phyloP scores from a whole-genome alignment of 2,329 filamentous ascomycete genomes.

The Fonsecaea nubica region DNA sequence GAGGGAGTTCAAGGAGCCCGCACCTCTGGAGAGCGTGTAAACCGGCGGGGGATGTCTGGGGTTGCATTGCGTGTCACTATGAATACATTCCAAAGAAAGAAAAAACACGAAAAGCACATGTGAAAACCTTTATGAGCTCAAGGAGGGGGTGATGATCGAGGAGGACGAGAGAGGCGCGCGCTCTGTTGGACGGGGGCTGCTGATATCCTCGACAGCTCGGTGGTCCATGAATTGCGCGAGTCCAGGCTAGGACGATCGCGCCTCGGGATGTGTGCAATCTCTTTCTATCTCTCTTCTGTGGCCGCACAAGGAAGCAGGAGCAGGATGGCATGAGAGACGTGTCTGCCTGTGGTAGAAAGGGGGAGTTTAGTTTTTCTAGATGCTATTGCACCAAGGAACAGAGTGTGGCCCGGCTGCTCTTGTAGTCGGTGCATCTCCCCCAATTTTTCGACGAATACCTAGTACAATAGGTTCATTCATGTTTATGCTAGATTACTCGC shows the following conservation, averaged over 20 bases:
- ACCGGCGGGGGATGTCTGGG: neutral
- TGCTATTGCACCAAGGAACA: too few species aligned
- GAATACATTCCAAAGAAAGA: neutral
- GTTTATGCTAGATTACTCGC: too few species aligned
- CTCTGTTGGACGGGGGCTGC: neutral
- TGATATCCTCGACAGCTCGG: neutral
- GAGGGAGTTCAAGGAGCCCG: constrained; percentile 97
- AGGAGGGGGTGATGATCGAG: neutral
- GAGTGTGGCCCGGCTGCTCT: too few species aligned
- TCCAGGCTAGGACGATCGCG: neutral
- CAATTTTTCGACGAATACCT: too few species aligned
- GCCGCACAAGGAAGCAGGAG: neutral
- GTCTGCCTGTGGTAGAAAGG: neutral
- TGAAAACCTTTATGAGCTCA: neutral
- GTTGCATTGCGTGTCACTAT: neutral
- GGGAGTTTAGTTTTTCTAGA: too few species aligned
- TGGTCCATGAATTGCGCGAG: neutral
- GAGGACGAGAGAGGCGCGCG: neutral
- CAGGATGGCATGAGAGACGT: neutral
- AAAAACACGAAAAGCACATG: neutral
- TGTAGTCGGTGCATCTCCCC: too few species aligned
- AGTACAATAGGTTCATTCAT: too few species aligned
- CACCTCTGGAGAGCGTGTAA: constrained; percentile 93
- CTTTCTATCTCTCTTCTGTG: neutral
- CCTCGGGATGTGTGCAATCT: neutral